Evolutionary conservation across 345 rosid species (phyloP), one percentile per base, ranked within the genome.

Genomic region (Tarenaya hassleriana): DNA sequence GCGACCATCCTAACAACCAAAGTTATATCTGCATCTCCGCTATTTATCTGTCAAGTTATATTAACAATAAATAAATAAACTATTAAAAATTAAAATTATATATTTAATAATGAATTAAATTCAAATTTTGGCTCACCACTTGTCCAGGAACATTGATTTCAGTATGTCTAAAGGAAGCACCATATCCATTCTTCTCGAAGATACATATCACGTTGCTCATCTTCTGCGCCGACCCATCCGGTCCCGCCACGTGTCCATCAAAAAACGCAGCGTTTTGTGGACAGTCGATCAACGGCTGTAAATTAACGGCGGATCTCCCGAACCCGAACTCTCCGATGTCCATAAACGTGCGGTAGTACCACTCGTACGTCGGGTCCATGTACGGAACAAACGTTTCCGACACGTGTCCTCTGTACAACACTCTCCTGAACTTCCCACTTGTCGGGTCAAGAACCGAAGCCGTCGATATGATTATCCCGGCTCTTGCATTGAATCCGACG

Each of bases 371-470:
- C 1, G 89, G 90, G 65, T 88, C 90, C 88, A 78, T 82, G 29
- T 84, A 84, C 0, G 91, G 96, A 16, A 88, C 96, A 54, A 82
- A 88, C 11, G 89, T 77, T 75, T 88, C 94, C 1, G 94, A 80
- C 17, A 80, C 70, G 58, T 81, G 84, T 12, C 88, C 91, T 68
- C 64, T 80, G 11, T 80, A 82, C 10, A 84, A 42, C 24, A 88
- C 84, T 19, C 50, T 53, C 1, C 84, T 74, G 34, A 31, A 64
- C 27, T 55, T 69, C 43, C 70, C 63, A 32, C 41, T 38, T 27
- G 20, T 61, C 9, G 72, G 20, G 0, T 84, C 91, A 10, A 66
- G 68, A 29, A 88, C 60, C 4, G 81, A 78, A 31, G 88, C 88
- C 14, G 82, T 73, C 1, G 91, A 80, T 59, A 82, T 74, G 10